Base-by-base conservation (phyloP, 2,329 filamentous ascomycete species). In the Penicillium sp. region DNA sequence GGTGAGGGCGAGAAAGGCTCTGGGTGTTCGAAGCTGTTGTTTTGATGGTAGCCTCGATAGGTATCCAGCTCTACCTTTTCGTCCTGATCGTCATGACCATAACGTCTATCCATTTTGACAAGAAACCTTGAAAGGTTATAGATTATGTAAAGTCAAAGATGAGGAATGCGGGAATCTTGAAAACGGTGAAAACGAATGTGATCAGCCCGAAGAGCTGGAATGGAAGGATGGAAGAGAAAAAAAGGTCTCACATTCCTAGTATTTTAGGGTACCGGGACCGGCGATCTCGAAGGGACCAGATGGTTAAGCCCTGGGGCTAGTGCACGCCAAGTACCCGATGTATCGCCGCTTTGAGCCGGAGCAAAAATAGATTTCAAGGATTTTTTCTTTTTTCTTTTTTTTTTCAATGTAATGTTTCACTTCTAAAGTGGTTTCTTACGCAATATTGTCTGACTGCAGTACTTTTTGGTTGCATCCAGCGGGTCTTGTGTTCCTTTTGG, bases 51-150 rank as follows among this genome's bases (percentile, higher is more conserved):
- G 22, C 37, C 47, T 22, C 53, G 54, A 34, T 55, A 53, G 31
- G 54, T 54, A 33, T 56, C 51, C 32, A 64, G 53, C 39, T 62
- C 62, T 35, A 61, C 50, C 56, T 62, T 62, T 44, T 64, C 62
- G 10, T 64, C 62, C 12, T 58, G 51, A 28, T 61, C 58, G 4
- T 59, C 51, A 19, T 54, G 51, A 37, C 49, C 52, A 49, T 57
- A 53, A 33, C 42, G 48, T 40, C 49, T 48, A 31, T 49, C 54
- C 54, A 56, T 58, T 10, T 44, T 48, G 52, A 29, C 35, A 6
- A 9, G 21, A 26, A 17, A 17, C 17, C 17, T 17, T 17, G 17
- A 17, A 22, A 42, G 1, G 17, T 2, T 42, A 21, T 42, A 42
- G 39, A 31, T 41, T 41, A 29, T 21, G 26, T 41, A 15, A 42